These are phyloP conservation scores for Vicia faba DNA, from an alignment of 306 rosid species.

Conservation along the genomic window DNA sequence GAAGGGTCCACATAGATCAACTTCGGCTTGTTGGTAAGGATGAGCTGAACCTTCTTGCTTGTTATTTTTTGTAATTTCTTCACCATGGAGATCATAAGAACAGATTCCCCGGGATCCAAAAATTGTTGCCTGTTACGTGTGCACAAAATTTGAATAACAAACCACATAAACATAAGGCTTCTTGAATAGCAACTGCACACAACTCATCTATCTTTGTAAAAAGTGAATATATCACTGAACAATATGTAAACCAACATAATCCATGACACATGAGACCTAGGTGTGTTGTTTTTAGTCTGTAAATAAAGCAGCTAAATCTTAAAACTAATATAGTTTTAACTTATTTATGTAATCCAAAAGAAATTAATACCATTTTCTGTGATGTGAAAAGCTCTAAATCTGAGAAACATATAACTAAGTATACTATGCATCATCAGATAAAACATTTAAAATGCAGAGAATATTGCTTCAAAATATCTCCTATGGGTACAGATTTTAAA, in stretches of 20 bases:
- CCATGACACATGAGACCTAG: neutral
- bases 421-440: constrained; percentile 12
- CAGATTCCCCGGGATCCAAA: constrained; percentile 95
- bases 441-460: constrained; percentile 31
- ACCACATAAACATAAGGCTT: constrained; percentile 13
- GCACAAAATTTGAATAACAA: constrained; percentile 11
- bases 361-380: neutral
- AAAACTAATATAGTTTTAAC: constrained; percentile 1
- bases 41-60: constrained; percentile 99
- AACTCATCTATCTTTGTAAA: neutral
- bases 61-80: constrained; percentile 84
- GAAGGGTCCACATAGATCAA: constrained; percentile 95
- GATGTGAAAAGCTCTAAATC: constrained; percentile 1
- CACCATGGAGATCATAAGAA: constrained; percentile 95
- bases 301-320: constrained; percentile 11
- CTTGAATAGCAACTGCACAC: constrained; percentile 8
- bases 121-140: constrained; percentile 79
- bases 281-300: neutral
- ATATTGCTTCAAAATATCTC: constrained; percentile 3
- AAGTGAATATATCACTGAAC: neutral
- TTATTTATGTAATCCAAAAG: neutral
- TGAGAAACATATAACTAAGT: neutral
- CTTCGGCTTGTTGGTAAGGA: constrained; percentile 96
- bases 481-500: constrained; percentile 16
- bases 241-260: no score